Evolutionary conservation across 768 basidiomycete species (phyloP), one percentile per base, ranked within the genome.

Genomic region (Lentinula sp.): DNA sequence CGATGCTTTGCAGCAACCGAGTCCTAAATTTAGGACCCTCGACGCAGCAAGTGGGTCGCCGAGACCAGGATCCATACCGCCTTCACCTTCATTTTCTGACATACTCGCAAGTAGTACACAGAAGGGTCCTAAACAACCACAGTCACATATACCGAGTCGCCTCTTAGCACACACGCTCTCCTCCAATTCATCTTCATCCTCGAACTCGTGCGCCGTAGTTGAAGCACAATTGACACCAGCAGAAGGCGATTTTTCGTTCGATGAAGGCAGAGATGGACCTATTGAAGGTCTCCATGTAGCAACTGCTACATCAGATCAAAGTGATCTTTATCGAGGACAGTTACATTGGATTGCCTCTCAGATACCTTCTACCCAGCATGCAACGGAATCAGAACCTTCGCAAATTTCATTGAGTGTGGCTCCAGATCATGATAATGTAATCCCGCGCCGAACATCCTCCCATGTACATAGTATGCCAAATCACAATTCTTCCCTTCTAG

Each of bases 21-120:
- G 48, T n/a, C 59, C 59, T n/a, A 35, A 32, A 16, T 60, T 60
- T 16, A 40, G 23, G 5, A 16, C 50, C 11, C 59, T 60, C 21
- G 39, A 32, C 10, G 28, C 59, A 39, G 10, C 51, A 9, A 34
- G 34, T 40, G 48, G 59, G 35, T 62, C 54, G 49, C 56, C 55
- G 7, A 43, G 39, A 15, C 48, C 46, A n/a, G 45, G 45, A 5
- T 37, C 57, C 18, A 48, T 59, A 15, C 48, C 45, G 18, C 45
- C 61, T 11, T 62, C 61, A 1, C 61, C 61, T 37, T 50, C 60
- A 4, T 52, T 48, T 53, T 61, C 60, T 40, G 52, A 62, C 39
- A 46, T 53, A 5, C 13, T 60, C 40, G 59, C 59, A 23, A 35
- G 37, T 37, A 43, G 39, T 49, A 58, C 45, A 9, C 61, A 39